Percentiles rank a stretch among this genome's conserved stretches.
These are phyloP conservation scores for Acer negundo DNA, from an alignment of 345 rosid species.

Conservation along the genomic window DNA sequence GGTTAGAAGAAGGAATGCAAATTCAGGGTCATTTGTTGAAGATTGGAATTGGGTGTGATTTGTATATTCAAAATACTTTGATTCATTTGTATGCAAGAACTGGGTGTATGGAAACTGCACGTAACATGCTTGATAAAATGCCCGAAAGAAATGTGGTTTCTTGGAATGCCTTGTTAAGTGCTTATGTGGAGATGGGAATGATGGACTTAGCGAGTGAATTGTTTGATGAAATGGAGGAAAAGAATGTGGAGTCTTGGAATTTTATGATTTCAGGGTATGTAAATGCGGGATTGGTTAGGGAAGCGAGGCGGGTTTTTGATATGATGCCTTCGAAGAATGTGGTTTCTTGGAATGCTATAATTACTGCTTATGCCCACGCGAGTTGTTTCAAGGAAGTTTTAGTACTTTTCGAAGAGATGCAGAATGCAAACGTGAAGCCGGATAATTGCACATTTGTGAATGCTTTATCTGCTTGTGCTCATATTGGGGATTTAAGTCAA, in stretches of 20 bases:
- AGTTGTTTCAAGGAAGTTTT: slow-evolving; percentile 38
- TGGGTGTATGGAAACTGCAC: slow-evolving; percentile 36
- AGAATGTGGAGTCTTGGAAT: slow-evolving; percentile 52
- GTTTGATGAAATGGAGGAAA: slow-evolving; percentile 49
- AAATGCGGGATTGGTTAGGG: slow-evolving; percentile 35
- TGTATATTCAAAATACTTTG: slow-evolving; percentile 42
- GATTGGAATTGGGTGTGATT: slow-evolving; percentile 34
- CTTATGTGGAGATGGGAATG: slow-evolving; percentile 39
- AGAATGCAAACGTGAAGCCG: slow-evolving; percentile 29
- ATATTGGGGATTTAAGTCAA: slow-evolving; percentile 44
- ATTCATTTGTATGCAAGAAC: slow-evolving; percentile 37
- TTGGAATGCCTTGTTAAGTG: slow-evolving; percentile 49
- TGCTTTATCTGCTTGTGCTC: slow-evolving; percentile 51
- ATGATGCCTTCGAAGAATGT: slow-evolving; percentile 40
- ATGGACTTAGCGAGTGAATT: slow-evolving; percentile 37
- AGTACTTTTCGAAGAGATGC: slow-evolving; percentile 46
- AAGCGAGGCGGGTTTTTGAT: slow-evolving; percentile 38
- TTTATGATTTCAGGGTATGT: slow-evolving; percentile 52
- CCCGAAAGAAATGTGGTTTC: slow-evolving; percentile 44
- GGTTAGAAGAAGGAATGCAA: slow-evolving; percentile 44
- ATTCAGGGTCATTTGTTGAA: slow-evolving; percentile 40
- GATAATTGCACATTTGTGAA: slow-evolving; percentile 45
- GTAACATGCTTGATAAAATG: slow-evolving; percentile 47
- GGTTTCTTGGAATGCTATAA: slow-evolving; percentile 51
- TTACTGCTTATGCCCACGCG: slow-evolving; percentile 36